Conservation (phyloP, 352 stramenopile species). For the Globisporangium heterothallicum region DNA sequence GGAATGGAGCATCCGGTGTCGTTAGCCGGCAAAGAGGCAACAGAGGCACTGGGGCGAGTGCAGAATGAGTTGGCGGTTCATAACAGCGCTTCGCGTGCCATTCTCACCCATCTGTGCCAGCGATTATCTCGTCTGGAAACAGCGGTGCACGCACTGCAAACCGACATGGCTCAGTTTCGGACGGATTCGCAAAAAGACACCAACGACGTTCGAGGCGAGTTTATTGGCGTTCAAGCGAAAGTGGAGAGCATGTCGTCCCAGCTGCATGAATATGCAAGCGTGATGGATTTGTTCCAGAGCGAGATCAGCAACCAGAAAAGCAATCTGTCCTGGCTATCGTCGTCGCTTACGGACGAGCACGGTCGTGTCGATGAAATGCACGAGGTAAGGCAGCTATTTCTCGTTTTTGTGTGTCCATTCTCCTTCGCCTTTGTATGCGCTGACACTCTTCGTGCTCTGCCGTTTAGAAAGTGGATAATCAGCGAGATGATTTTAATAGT, state of each 20-base stretch:
- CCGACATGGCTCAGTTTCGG: constrained; percentile 31
- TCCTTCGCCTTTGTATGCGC: background rate
- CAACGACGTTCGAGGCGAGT: constrained; percentile 39
- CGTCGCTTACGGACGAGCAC: constrained; percentile 43
- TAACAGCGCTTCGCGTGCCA: constrained; percentile 45
- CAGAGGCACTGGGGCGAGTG: constrained; percentile 32
- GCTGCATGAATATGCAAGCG: constrained; percentile 50
- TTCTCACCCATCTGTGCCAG: constrained; percentile 62
- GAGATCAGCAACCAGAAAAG: constrained; percentile 53
- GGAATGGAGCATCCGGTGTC: background rate
- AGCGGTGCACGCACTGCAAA: constrained; percentile 32
- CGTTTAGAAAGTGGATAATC: constrained; percentile 61
- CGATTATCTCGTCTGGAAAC: constrained; percentile 48
- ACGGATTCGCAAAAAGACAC: constrained; percentile 32
- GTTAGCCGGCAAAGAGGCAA: constrained; percentile 4
- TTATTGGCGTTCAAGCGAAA: constrained; percentile 34
- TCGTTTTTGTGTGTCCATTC: background rate
- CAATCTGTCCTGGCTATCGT: constrained; percentile 39
- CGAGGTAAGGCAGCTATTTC: constrained; percentile 20
- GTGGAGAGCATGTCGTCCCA: constrained; percentile 48
- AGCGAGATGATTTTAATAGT: constrained; percentile 57
- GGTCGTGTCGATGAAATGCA: constrained; percentile 38
- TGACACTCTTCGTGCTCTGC: background rate
- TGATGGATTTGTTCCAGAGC: constrained; percentile 59
- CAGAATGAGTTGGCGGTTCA: constrained; percentile 50